These are phyloP conservation scores for Alternaria burnsii DNA, from an alignment of 2,329 filamentous ascomycete species.

Conservation along the genomic window DNA sequence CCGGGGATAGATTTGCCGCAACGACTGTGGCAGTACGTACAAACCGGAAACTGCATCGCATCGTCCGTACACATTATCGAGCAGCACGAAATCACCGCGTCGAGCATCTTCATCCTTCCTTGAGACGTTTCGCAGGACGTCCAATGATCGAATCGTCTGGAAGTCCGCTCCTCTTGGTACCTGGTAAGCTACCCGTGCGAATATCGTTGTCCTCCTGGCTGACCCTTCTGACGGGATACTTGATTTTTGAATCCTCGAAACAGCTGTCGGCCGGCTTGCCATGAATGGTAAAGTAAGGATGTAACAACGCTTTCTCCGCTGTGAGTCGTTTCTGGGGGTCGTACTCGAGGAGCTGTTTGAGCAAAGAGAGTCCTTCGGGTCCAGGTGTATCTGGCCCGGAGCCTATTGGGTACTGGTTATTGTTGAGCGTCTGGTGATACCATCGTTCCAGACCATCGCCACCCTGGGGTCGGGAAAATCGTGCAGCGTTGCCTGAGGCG, in stretches of 20 bases:
- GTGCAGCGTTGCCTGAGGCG: constrained; percentile 53
- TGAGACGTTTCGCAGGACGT: constrained; percentile 63
- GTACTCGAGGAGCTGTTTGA: constrained; percentile 87
- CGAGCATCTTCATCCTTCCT: constrained; percentile 51
- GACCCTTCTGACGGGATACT: constrained; percentile 89
- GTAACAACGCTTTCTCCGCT: constrained; percentile 85
- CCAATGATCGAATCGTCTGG: constrained; percentile 79
- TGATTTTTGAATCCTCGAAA: constrained; percentile 86
- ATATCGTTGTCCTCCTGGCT: constrained; percentile 97
- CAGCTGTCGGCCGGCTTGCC: constrained; percentile 78
- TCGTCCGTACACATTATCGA: not conserved
- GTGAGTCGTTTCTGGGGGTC: constrained; percentile 89
- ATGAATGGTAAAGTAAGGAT: constrained; percentile 79
- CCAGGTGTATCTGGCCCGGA: constrained; percentile 51
- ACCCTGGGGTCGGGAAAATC: constrained; percentile 60
- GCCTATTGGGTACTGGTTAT: constrained; percentile 56
- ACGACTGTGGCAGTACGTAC: constrained; percentile 8
- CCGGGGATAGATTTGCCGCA: constrained; percentile 12
- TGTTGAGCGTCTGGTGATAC: constrained; percentile 60
- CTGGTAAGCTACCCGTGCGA: constrained; percentile 84
- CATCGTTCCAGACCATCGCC: constrained; percentile 71
- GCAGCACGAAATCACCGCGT: not conserved
- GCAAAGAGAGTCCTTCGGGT: constrained; percentile 79
- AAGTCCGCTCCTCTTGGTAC: constrained; percentile 86
- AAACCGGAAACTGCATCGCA: constrained; percentile 11